Base-by-base conservation (phyloP, 2,329 filamentous ascomycete genomes). In the Xylariales sp. region DNA sequence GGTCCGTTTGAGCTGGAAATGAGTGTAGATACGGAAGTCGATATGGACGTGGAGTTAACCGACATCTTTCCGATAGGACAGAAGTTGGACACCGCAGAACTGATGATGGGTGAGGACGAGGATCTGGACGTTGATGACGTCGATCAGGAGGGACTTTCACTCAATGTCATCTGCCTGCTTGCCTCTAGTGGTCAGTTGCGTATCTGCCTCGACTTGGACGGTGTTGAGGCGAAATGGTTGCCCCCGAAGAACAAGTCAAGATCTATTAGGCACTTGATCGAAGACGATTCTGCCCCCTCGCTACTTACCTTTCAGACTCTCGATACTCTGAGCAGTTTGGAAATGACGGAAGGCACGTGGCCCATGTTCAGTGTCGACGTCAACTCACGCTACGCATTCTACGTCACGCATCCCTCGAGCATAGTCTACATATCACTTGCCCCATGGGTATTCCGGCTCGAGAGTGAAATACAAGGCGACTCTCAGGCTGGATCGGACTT, bases 171-270 rank as follows among this genome's bases (percentile, higher is more conserved):
- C 33, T 82, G 79, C 52, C 59, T 83, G 7, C 63, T 83, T 2
- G 78, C 78, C 1, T 76, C 72, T 3, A 80, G 75, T 49, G 80
- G 80, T 3, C 76, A 77, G 52, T 64, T 82, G 42, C 71, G 77
- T 31, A 65, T 84, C 27, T 82, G 78, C 50, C 64, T 84, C 10
- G 80, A 84, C 50, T 51, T 80, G 2, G 73, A 80, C 8, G 78
- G 78, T 2, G 70, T 82, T 12, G 74, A 83, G 55, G 80, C 80
- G n/a, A 75, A 82, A 54, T 84, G 80, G 80, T 62, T 84, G 15
- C 77, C 77, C 1, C 75, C 76, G 5, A 75, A 71, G 43, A 68
- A 64, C 51, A 80, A 72, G 51, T 68, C 66, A 1, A 74, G 65
- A 51, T 46, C 46, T 5, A 54, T 65, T 27, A 59, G 62, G n/a